A percentile compares a stretch with the other conserved stretches of the same genome.
phyloP scores from a whole-genome alignment of 1,284 basidiomycete species.

The Phaffia rhodozyma region DNA sequence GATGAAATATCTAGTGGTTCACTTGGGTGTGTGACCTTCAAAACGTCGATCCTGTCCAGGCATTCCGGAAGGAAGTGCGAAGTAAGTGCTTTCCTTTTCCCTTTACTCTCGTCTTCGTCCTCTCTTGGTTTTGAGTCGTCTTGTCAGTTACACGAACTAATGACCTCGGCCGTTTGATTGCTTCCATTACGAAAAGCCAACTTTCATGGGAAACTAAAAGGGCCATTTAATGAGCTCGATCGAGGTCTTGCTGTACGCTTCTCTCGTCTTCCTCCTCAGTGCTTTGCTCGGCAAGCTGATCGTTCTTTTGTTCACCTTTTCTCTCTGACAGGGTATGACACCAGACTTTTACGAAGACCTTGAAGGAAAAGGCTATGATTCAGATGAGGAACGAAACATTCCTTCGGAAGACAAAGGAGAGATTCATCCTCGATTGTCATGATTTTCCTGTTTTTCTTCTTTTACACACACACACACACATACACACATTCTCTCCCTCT shows the following conservation, averaged over 20 bases:
- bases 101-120: background rate
- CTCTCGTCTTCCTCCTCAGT: background rate
- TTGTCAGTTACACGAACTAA: background rate
- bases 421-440: slow-evolving; percentile 14
- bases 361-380: slow-evolving; percentile 36
- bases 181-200: slow-evolving; percentile 35
- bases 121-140: background rate
- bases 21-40: slow-evolving; percentile 59
- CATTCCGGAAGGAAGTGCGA: slow-evolving; percentile 63
- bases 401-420: slow-evolving; percentile 1
- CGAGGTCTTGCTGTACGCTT: slow-evolving; percentile 48
- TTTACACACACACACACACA: too few species aligned
- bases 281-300: background rate
- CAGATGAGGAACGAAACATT: background rate
- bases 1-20: slow-evolving; percentile 44
- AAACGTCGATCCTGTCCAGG: slow-evolving; percentile 53
- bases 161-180: background rate
- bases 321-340: slow-evolving; percentile 44
- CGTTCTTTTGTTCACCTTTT: background rate
- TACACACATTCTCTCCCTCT: too few species aligned
- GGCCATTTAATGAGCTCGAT: slow-evolving; percentile 70
- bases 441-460: background rate
- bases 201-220: slow-evolving; percentile 69
- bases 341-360: slow-evolving; percentile 59
- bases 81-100: background rate